Percentiles rank a stretch among this genome's conserved stretches.
These are phyloP conservation scores for Discostella pseudostelligera DNA, from an alignment of 108 stramenopile species.

Conservation along the genomic window DNA sequence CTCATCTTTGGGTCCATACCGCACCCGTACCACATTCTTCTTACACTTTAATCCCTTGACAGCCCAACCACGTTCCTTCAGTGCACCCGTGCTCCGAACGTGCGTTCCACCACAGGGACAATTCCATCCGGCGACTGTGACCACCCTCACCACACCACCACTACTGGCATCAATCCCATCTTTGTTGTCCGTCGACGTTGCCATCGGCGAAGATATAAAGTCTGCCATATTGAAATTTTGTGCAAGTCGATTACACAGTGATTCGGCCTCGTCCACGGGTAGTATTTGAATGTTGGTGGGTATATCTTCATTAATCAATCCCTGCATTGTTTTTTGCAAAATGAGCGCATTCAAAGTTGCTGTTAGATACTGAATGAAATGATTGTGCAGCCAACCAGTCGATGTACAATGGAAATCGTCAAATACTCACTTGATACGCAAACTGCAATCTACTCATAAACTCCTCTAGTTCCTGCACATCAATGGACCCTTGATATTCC, in stretches of 20 bases:
- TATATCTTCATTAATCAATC: constrained; percentile 62
- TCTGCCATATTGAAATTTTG: constrained; percentile 55
- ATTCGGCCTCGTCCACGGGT: constrained; percentile 46
- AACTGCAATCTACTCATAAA: constrained; percentile 48
- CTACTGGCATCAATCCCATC: no score
- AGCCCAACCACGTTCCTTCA: constrained; percentile 62
- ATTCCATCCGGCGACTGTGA: constrained; percentile 67
- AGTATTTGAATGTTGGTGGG: constrained; percentile 57
- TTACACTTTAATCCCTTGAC: constrained; percentile 69
- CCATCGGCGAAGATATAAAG: constrained; percentile 25
- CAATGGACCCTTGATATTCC: constrained; percentile 64
- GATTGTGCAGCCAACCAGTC: no score
- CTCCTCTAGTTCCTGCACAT: constrained; percentile 38
- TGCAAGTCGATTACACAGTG: constrained; percentile 50
- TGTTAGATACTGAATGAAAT: no score
- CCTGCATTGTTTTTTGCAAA: constrained; percentile 1
- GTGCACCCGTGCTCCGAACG: constrained; percentile 53
- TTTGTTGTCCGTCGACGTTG: constrained; percentile 30
- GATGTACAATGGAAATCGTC: no score
- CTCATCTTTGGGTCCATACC: constrained; percentile 49
- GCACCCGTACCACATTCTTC: constrained; percentile 71
- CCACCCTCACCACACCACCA: constrained; percentile 71
- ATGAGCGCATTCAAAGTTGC: no score
- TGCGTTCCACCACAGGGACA: constrained; percentile 85
- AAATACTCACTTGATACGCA: constrained; percentile 45